Base-by-base conservation (phyloP, 192 early-diverging fungal species). In the Podila epicladia region DNA sequence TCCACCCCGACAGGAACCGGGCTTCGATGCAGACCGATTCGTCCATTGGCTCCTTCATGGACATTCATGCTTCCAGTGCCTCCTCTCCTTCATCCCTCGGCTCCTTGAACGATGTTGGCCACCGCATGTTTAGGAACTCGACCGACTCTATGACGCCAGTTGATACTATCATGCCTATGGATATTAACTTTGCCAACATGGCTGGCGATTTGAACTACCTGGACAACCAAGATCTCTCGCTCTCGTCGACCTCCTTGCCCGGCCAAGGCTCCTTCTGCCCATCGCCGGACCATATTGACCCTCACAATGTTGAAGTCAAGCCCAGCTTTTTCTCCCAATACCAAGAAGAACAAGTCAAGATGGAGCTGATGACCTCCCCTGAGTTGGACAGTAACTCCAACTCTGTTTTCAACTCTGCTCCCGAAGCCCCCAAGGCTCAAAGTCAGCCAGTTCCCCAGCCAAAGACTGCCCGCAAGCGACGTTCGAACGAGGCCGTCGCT, bases 1-100 rank as follows among this genome's bases (percentile, higher is more conserved):
- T 80, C 9, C n/a, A 55, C 82, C 64, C 84, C 73, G 71, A 87
- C 73, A 33, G 84, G 58, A 75, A 67, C 53, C 57, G 83, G 24
- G 64, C 62, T 6, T 74, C 79, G 48, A 73, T 77, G 33, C 72
- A 75, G 38, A 75, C 83, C 9, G 69, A 82, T 57, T 58, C 78
- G 15, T 82, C 83, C 22, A 75, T 75, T 58, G 71, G 68, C 13
- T 82, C 72, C 5, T 82, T 68, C 35, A 80, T 80, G 70, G 76
- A 78, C 22, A 60, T 65, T 67, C 75, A 78, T 62, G 62, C 82
- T 9, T 74, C 65, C 8, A 70, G 72, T 55, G 71, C 77, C 17
- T 67, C 75, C 35, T 82, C 86, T 4, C 67, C 75, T 32, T 78
- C 84, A 31, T 75, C 82, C 7, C 79, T 79, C 3, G 71, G 73